phyloP scores from a whole-genome alignment of 805 yeast species.

The Wilhelminamyces savonicus region DNA sequence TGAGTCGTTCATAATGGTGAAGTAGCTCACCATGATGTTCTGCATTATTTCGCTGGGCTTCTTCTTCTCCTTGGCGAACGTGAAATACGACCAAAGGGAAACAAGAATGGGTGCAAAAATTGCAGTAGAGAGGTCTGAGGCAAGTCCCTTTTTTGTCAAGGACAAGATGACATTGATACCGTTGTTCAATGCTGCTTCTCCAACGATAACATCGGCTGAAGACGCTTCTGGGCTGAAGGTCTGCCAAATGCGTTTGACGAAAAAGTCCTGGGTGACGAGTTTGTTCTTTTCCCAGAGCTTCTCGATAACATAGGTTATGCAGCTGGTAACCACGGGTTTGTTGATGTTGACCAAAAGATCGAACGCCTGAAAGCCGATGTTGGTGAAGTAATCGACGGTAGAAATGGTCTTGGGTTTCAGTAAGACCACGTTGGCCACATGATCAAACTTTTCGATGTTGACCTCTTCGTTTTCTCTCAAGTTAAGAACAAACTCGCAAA shows the following conservation, averaged over 20 bases:
- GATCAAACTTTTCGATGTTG: conserved; percentile 57
- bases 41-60: conserved; percentile 30
- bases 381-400: conserved; percentile 45
- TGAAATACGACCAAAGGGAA: conserved; percentile 40
- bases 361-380: conserved; percentile 60
- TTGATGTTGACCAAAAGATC: conserved; percentile 52
- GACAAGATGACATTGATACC: conserved; percentile 61
- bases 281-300: conserved; percentile 45
- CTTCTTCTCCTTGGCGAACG: conserved; percentile 23
- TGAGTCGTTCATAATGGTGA: conserved; percentile 16
- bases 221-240: conserved; percentile 33
- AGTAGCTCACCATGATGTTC: conserved; percentile 33
- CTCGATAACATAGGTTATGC: conserved; percentile 50
- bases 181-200: conserved; percentile 52
- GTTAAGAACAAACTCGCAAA: conserved; percentile 75
- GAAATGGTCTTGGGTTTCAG: conserved; percentile 51
- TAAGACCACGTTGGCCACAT: conserved; percentile 59
- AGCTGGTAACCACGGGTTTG: conserved; percentile 53
- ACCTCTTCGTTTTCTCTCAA: conserved; percentile 67
- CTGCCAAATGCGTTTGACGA: conserved; percentile 46
- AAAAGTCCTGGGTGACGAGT: conserved; percentile 50
- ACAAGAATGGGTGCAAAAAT: conserved; percentile 25
- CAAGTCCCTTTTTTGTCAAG: conserved; percentile 37
- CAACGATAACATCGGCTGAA: conserved; percentile 19
- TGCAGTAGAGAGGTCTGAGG: conserved; percentile 15